Percentiles rank a stretch among this genome's conserved stretches.
These are phyloP conservation scores for Tothia fuscella DNA, from an alignment of 2,329 filamentous ascomycete species.

Conservation along the genomic window DNA sequence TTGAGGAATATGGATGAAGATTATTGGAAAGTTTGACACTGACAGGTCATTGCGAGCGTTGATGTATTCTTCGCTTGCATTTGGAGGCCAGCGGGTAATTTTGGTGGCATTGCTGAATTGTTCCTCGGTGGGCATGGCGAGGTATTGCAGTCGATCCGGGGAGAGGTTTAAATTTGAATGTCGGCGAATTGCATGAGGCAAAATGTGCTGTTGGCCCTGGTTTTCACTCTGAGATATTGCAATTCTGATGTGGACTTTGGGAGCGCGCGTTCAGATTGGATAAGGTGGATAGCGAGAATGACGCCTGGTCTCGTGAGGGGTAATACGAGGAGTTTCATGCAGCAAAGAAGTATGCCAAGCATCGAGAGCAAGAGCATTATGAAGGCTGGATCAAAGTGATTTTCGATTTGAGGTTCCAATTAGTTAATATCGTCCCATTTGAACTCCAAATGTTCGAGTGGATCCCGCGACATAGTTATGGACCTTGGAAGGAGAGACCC, in stretches of 20 bases:
- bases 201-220: not conserved
- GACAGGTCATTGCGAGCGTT: conserved; percentile 11
- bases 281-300: not conserved
- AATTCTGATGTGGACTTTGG: not conserved
- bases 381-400: no score
- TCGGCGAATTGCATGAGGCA: not conserved
- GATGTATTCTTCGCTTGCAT: conserved; percentile 11
- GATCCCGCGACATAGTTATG: no score
- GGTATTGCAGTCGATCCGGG: not conserved
- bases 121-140: not conserved
- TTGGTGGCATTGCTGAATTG: conserved; percentile 3
- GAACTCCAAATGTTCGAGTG: no score
- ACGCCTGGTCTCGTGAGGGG: not conserved
- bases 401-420: no score
- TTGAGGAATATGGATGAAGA: no score
- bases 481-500: no score
- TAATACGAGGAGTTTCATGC: not conserved
- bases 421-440: no score
- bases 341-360: no score
- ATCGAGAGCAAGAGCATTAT: no score
- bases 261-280: not conserved
- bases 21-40: no score
- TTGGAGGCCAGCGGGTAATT: conserved; percentile 12
- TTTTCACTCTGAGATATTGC: no score
- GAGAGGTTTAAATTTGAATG: not conserved